A percentile compares a stretch with the other conserved stretches of the same genome.
Conservation (phyloP, 2,329 filamentous ascomycete species). For the Nannizziopsis barbatae region DNA sequence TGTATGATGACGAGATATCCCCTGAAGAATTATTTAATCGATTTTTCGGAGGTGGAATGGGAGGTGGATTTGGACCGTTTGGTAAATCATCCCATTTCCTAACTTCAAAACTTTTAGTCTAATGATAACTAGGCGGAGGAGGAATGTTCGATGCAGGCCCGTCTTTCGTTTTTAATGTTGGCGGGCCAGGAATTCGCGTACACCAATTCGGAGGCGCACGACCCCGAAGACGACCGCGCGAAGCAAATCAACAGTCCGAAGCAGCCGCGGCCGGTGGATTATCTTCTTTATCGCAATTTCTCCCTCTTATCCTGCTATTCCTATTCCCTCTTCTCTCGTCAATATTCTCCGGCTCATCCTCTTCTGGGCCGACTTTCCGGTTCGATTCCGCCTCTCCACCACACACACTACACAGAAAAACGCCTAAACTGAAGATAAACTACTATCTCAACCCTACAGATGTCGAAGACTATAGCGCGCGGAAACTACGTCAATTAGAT, state of each 20-base stretch:
- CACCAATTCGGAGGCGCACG: constrained; percentile 83
- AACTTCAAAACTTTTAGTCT: background rate
- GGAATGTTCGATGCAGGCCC: constrained; percentile 63
- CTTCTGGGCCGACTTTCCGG: constrained; percentile 57
- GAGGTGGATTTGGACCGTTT: constrained; percentile 53
- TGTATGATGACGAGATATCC: constrained; percentile 85
- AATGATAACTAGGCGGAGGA: constrained; percentile 30
- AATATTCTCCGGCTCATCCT: constrained; percentile 52
- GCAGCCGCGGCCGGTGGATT: constrained; percentile 40
- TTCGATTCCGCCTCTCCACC: constrained; percentile 63
- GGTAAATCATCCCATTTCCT: constrained; percentile 38
- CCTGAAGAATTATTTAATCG: constrained; percentile 94
- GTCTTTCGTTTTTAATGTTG: constrained; percentile 91
- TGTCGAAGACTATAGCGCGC: constrained; percentile 55
- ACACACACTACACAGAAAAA: constrained; percentile 62
- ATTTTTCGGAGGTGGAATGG: constrained; percentile 71
- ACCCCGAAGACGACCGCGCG: constrained; percentile 64
- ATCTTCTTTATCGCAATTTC: constrained; percentile 56
- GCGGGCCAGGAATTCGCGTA: constrained; percentile 80
- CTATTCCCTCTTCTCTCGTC: constrained; percentile 73
- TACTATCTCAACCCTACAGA: constrained; percentile 80
- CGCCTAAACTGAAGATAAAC: constrained; percentile 58
- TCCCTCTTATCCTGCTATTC: constrained; percentile 84
- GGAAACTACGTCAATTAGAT: constrained; percentile 65
- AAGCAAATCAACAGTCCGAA: constrained; percentile 46